Evolutionary conservation across 129 eudicot species (phyloP), one percentile per base, ranked within the genome.

Genomic region (Lactuca saligna): DNA sequence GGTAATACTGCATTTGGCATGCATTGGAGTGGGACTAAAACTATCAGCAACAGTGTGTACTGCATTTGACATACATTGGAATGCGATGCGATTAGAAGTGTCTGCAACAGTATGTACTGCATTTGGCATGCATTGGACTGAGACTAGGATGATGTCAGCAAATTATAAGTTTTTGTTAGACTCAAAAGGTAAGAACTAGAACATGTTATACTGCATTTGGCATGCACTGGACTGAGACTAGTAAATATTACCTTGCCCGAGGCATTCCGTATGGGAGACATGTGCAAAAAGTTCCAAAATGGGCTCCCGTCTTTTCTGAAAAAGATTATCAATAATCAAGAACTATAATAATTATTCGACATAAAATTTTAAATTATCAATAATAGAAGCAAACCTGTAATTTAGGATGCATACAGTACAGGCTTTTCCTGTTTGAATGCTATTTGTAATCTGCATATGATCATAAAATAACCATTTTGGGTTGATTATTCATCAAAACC

Each of bases 261-360:
- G 70, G 94, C 87, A 82, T 84, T 88, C 39, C 97, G 88, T 31
- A 91, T 85, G 17, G 97, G 97, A 54, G 97, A 86, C 15, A 91
- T 81, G 74, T 88, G 88, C 78, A 91, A 87, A 62, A 68, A 78
- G 69, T 86, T 88, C 96, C 93, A 86, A 81, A 91, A 91, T 20
- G 96, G 54, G 20, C 83, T 85, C 68, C 53, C 59, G 42, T 91
- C 93, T 66, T 91, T 91, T 82, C 97, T 91, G 97, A 71, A 58
- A 63, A 63, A 9, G 41, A 44, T 46, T 2, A 25, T 25, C 29
- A 31, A 53, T 7, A 44, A 17, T 15, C 42, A 37, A 60, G 51
- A 54, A 31, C 39, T 8, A 71, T 3, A 14, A 17, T 15, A 7
- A 65, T 65, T 20, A 34, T 32, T 20, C 50, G 61, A 0, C 29